Base-by-base conservation (phyloP, 345 rosid genomes). In the Conringia planisiliqua region DNA sequence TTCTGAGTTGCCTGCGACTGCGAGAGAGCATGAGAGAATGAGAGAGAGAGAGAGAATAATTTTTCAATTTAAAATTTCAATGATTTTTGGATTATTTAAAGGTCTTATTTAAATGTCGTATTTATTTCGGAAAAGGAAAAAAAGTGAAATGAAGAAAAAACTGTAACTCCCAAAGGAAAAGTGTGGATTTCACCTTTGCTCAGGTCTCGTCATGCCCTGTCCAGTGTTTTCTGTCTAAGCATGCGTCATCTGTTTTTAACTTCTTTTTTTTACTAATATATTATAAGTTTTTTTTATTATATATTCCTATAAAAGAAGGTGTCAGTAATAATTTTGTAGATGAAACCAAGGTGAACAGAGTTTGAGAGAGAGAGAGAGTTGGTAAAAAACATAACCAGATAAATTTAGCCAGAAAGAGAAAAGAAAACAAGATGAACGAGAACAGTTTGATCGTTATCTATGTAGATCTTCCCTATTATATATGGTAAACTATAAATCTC, bases 121-220 rank as follows among this genome's bases (percentile, higher is more conserved):
- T 20, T 50, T 4, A 10, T 0, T 26, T 52, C 26, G 58, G n/a
- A 24, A 51, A 51, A n/a, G n/a, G 14, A 24, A 52, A 52, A 20
- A 66, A 38, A 29, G 40, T 32, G 33, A 3, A 3, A 6, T 1
- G 33, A 12, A 52, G 32, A 6, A 52, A 52, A 52, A 52, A 52
- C 58, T 54, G 59, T 13, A 54, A 54, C 59, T 30, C 35, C 59
- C 35, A 6, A 26, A 13, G 59, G 35, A 54, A 54, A 52, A 27
- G 17, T 13, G 18, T 12, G 10, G 60, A n/a, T 20, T 51, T 71
- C n/a, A 62, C 22, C 22, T 48, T 62, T 27, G 70, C 54, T 62
- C 70, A 24, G 62, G 70, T 72, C 63, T 62, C 35, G 77, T 64
- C 77, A 73, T 22, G 11, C 47, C 44, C 0, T 32, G 65, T 73